phyloP scores from a whole-genome alignment of 805 yeast genomes.

The Nakazawaea siamensis region DNA sequence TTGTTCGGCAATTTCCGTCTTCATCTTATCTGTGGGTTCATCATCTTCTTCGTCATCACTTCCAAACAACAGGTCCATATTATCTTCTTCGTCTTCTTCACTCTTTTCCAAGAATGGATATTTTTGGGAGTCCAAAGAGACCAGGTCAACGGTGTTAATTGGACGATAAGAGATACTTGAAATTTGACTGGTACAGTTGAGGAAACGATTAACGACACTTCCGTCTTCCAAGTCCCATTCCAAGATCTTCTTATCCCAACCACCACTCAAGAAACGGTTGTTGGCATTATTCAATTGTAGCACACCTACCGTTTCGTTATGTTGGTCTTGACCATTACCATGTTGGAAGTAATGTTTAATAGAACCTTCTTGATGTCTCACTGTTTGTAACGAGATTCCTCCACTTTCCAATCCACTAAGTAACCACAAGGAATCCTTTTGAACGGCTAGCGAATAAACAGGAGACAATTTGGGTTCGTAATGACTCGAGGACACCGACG shows the following conservation, averaged over 20 bases:
- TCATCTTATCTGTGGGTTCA: conserved; percentile 33
- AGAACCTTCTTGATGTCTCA: conserved; percentile 75
- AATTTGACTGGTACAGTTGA: conserved; percentile 49
- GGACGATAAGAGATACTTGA: conserved; percentile 72
- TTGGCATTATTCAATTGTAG: conserved; percentile 56
- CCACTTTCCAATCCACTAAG: conserved; percentile 77
- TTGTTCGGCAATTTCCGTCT: conserved; percentile 2
- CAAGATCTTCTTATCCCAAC: conserved; percentile 79
- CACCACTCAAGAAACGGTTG: conserved; percentile 63
- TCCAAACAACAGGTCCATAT: conserved; percentile 40
- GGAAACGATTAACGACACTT: background rate
- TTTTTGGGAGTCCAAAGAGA: conserved; percentile 24
- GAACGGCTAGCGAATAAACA: conserved; percentile 80
- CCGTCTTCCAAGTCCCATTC: conserved; percentile 77
- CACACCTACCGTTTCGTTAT: conserved; percentile 68
- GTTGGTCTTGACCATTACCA: conserved; percentile 23
- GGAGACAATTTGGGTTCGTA: conserved; percentile 69
- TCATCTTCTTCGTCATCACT: conserved; percentile 19
- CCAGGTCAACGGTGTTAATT: conserved; percentile 35
- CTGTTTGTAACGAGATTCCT: conserved; percentile 78
- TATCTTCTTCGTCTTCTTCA: conserved; percentile 15
- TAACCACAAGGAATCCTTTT: conserved; percentile 77
- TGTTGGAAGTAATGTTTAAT: conserved; percentile 63
- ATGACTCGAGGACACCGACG: conserved; percentile 17
- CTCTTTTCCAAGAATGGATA: conserved; percentile 13